Evolutionary conservation across 306 rosid genomes (phyloP).

Genomic region (Medicago ruthenica): DNA sequence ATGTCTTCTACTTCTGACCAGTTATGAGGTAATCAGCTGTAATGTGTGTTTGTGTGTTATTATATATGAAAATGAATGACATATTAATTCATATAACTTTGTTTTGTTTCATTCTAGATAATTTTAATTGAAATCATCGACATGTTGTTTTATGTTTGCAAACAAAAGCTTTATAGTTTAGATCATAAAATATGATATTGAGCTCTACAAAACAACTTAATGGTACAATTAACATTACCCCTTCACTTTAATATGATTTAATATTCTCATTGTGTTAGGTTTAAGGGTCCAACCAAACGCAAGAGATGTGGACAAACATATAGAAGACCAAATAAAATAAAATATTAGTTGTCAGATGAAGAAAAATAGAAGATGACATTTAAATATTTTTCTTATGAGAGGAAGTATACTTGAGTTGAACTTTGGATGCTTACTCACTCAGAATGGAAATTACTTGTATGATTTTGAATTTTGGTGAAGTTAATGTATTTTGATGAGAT

Average conservation of each 20-base stretch:
- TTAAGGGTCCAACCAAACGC: not conserved
- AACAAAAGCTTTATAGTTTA: not conserved
- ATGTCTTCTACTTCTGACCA: too few species aligned
- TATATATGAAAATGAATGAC: not conserved
- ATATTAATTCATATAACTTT: not conserved
- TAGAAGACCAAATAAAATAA: not conserved
- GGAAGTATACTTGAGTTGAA: too few species aligned
- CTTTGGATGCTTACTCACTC: too few species aligned
- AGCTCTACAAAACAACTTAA: not conserved
- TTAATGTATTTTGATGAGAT: too few species aligned
- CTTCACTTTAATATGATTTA: not conserved
- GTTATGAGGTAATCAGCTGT: not conserved
- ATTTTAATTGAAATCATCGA: not conserved
- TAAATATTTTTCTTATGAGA: not conserved
- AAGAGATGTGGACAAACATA: not conserved
- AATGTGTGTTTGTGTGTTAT: not conserved
- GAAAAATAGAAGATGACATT: not conserved
- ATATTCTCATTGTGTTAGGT: not conserved
- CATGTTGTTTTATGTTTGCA: not conserved
- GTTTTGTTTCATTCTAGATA: constrained; percentile 2
- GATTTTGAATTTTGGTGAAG: too few species aligned
- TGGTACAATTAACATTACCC: not conserved
- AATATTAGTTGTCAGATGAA: not conserved
- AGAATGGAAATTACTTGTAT: too few species aligned
- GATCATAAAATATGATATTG: not conserved